A percentile compares a stretch with the other conserved stretches of the same genome.
phyloP scores from a whole-genome alignment of 192 early-diverging fungal species.

The Backusella tuberculispora region DNA sequence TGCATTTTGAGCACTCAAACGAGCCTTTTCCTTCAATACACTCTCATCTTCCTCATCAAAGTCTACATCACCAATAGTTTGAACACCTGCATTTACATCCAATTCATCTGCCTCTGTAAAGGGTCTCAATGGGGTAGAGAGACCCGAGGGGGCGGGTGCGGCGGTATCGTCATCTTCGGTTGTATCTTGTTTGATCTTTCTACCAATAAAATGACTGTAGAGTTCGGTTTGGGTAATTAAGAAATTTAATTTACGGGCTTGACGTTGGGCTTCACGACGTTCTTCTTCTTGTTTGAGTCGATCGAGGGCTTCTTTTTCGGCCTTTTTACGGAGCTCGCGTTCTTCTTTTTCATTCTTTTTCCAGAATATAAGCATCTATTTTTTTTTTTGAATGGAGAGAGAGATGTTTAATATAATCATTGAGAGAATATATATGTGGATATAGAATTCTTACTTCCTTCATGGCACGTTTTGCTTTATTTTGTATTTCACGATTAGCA shows the following conservation, averaged over 20 bases:
- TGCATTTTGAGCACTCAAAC: slow-evolving; percentile 75
- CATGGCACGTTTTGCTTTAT: slow-evolving; percentile 65
- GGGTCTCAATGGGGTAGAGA: slow-evolving; percentile 8
- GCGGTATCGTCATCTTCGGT: slow-evolving; percentile 41
- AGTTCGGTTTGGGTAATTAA: slow-evolving; percentile 91
- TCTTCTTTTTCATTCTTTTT: slow-evolving; percentile 90
- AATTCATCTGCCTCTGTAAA: slow-evolving; percentile 11
- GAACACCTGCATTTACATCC: slow-evolving; percentile 17
- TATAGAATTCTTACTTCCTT: slow-evolving; percentile 31
- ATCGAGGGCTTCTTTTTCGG: slow-evolving; percentile 87
- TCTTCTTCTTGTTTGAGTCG: slow-evolving; percentile 79
- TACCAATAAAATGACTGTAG: slow-evolving; percentile 89
- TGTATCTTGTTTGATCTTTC: slow-evolving; percentile 60
- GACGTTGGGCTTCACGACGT: slow-evolving; percentile 75
- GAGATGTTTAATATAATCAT: too few relatives aligned
- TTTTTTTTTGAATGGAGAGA: too few relatives aligned
- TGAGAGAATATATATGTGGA: too few relatives aligned
- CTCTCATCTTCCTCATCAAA: slow-evolving; percentile 83
- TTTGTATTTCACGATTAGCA: slow-evolving; percentile 64
- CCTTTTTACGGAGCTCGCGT: slow-evolving; percentile 83
- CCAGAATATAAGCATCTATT: slow-evolving; percentile 83
- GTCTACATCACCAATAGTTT: slow-evolving; percentile 60
- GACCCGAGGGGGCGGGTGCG: slow-evolving; percentile 9
- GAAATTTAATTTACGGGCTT: slow-evolving; percentile 89
- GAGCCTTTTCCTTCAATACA: slow-evolving; percentile 67